Base-by-base conservation (phyloP, 495 filamentous ascomycete genomes). In the Lepidopterella palustris region DNA sequence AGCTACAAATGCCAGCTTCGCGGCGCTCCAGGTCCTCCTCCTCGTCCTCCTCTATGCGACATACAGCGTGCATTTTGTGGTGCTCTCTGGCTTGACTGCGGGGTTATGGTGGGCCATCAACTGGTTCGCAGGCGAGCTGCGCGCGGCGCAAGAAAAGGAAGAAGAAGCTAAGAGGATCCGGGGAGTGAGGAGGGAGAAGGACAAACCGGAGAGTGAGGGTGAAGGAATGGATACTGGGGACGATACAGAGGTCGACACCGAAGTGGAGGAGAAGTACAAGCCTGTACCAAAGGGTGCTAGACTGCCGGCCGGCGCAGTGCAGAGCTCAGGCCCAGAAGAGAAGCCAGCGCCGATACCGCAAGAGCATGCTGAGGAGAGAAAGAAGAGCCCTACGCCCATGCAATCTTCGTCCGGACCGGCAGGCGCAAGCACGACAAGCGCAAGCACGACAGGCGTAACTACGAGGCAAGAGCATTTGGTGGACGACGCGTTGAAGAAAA, bases 71-170 rank as follows among this genome's bases (percentile, higher is more conserved):
- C 93, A 98, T 77, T 97, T 97, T 66, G 64, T 89, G 53, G 78
- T 89, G 52, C 79, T 98, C 5, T 93, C 88, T 5, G 69, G 83
- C 49, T 76, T 98, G 8, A 88, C 83, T 39, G 90, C 74, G 1
- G 87, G 88, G 0, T 79, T 98, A 24, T 98, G 93, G 93, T 87
- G 80, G 73, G 82, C 85, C 21, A 95, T 98, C 73, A 96, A 96
- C 75, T 98, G 93, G 93, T 98, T 98, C 68, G 89, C 90, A 40
- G 70, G 72, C 23, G 93, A 98, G 77, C 77, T 98, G 31, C 78
- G 77, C 53, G 74, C 74, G 9, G 84, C 84, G 42, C 84, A 88
- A 66, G 76, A 72, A 21, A 77, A 78, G 55, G 82, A 91, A 69
- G 83, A 85, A 62, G 78, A 82, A 52, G 79, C 80, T 56, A 82